Percentiles rank a stretch among this genome's conserved stretches.
phyloP scores from a whole-genome alignment of 139 green algal species.

The Tetradesmus obliquus region DNA sequence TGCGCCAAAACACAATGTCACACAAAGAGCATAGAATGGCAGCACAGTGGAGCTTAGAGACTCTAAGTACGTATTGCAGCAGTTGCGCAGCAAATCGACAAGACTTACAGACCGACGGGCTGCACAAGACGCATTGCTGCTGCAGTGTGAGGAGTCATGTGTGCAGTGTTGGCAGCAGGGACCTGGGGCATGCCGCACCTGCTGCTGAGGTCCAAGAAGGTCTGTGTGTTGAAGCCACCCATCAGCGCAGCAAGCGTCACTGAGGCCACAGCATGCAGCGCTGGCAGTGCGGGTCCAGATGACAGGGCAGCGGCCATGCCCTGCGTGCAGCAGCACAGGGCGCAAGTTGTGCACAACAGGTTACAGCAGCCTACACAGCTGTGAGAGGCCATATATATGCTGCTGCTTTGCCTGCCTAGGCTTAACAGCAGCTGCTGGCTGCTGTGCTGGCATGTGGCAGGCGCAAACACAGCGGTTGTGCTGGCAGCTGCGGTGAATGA shows the following conservation, averaged over 20 bases:
- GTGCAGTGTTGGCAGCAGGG: background rate
- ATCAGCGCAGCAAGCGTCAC: slow-evolving; percentile 26
- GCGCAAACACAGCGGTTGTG: no score
- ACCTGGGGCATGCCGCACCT: background rate
- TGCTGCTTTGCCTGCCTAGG: background rate
- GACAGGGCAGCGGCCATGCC: slow-evolving; percentile 1
- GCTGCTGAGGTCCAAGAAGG: slow-evolving; percentile 14
- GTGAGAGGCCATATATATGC: background rate
- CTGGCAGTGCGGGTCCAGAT: background rate
- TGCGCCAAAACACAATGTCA: background rate
- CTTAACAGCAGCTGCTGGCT: no score
- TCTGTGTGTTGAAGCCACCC: slow-evolving; percentile 37
- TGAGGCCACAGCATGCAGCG: slow-evolving; percentile 13
- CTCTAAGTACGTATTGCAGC: background rate
- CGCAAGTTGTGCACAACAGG: no score
- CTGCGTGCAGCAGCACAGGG: background rate
- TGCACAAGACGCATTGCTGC: background rate
- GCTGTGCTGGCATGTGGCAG: no score
- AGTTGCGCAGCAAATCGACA: background rate
- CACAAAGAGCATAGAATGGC: background rate
- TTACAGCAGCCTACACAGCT: background rate
- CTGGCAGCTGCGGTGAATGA: no score
- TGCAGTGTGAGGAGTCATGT: background rate
- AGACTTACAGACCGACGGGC: background rate
- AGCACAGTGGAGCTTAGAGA: background rate